Conservation (phyloP, 2,329 filamentous ascomycete species). For the Byssothecium circinans region DNA sequence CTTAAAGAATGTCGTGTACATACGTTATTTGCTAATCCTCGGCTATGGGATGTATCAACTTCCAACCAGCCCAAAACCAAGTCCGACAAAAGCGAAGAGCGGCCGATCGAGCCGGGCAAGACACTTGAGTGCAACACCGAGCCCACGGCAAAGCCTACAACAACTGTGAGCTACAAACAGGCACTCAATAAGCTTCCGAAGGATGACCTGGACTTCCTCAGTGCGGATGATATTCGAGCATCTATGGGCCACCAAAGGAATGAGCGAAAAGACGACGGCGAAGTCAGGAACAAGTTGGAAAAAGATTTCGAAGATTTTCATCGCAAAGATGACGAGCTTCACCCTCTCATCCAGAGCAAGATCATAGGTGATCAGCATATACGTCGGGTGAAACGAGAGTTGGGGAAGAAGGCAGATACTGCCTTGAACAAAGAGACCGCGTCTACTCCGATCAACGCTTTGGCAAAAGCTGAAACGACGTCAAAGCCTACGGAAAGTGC, state of each 20-base stretch:
- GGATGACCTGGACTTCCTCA: slow-evolving; percentile 47
- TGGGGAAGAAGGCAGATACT: slow-evolving; percentile 12
- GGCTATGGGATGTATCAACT: not conserved
- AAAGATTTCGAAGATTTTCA: slow-evolving; percentile 23
- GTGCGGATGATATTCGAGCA: slow-evolving; percentile 46
- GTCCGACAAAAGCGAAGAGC: not conserved
- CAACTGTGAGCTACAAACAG: slow-evolving; percentile 1
- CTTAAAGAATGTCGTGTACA: too few species aligned
- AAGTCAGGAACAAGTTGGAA: slow-evolving; percentile 30
- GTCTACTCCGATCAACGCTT: not conserved
- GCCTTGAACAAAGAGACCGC: not conserved
- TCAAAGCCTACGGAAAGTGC: not conserved
- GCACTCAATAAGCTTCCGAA: slow-evolving; percentile 5
- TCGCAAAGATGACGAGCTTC: slow-evolving; percentile 13
- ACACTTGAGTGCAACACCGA: not conserved
- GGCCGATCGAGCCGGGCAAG: not conserved
- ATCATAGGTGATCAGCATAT: slow-evolving; percentile 33
- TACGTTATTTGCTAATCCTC: too few species aligned
- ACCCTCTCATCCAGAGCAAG: slow-evolving; percentile 28
- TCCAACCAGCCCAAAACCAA: not conserved
- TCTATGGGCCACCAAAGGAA: slow-evolving; percentile 41
- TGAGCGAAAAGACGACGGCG: slow-evolving; percentile 13
- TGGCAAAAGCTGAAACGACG: not conserved
- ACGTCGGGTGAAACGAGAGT: slow-evolving; percentile 27
- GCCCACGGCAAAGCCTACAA: too few species aligned